Evolutionary conservation across 495 filamentous ascomycete species (phyloP), one percentile per base, ranked within the genome.

Genomic region (Penicillium cosmopolitanum): DNA sequence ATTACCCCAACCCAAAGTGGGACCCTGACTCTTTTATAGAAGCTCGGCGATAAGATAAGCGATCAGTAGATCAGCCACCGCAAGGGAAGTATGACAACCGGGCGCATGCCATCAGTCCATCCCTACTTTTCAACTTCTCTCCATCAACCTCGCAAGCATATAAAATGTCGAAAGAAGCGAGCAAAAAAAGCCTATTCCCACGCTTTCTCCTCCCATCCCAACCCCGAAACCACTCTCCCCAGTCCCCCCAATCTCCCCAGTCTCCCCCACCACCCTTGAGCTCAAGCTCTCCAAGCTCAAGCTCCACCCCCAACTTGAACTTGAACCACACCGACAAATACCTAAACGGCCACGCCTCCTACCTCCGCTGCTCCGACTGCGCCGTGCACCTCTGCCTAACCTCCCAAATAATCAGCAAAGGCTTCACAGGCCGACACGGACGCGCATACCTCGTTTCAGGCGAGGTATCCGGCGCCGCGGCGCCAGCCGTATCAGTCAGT

Each of bases 371-470:
- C 74, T 75, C 82, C 46, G 82, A 76, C 50, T 97, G 93, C 73
- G 78, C 87, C 43, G 75, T 86, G 48, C 89, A 96, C 69, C 78
- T 97, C 21, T 91, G 89, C 61, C 84, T 88, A 63, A 84, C 82
- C 31, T 84, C 83, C 25, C 91, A 95, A 66, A 92, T 97, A 55
- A 86, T 97, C 66, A 89, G 84, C 77, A 96, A 94, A 78, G 91
- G 92, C 48, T 98, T 98, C 77, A 94, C 87, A 19, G 93, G 93
- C 52, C 90, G 93, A n/a, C 87, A 97, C 74, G 93, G 96, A 3
- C 89, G 93, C 48, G 93, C 94, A 55, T 96, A 93, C 75, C 87
- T 97, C 52, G 89, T 97, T 33, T 81, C 90, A 23, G 69, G 71
- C 38, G 64, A 69, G 33, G 71, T 62, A 31, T 31, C 28, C 28